Evolutionary conservation across 1,284 basidiomycete species (phyloP).

Genomic region (Phaffia rhodozyma): DNA sequence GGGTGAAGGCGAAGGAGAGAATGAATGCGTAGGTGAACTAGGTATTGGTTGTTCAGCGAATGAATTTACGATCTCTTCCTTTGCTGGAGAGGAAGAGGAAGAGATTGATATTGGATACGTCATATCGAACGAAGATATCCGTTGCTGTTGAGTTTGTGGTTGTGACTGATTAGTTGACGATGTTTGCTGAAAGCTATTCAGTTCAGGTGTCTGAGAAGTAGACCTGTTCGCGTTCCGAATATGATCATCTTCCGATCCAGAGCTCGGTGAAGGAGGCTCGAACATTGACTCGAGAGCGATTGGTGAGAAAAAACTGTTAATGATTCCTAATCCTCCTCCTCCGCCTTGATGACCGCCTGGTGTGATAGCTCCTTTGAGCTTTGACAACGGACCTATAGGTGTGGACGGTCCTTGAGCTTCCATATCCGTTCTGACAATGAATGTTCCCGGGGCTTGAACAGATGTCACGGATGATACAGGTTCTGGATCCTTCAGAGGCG

Average conservation of each 20-base stretch:
- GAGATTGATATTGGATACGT: not conserved
- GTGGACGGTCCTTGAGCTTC: not conserved
- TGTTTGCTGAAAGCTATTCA: not conserved
- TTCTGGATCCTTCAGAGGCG: not conserved
- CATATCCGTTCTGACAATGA: slow-evolving; percentile 9
- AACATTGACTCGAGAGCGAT: slow-evolving; percentile 77
- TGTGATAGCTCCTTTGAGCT: not conserved
- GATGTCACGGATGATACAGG: not conserved
- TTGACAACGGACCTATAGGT: slow-evolving; percentile 5
- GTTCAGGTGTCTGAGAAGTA: not conserved
- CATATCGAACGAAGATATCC: not conserved
- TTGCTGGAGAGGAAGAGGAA: not conserved
- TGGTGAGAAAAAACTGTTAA: slow-evolving; percentile 75
- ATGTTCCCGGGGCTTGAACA: slow-evolving; percentile 3
- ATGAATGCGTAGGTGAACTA: slow-evolving; percentile 28
- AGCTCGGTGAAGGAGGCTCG: slow-evolving; percentile 67
- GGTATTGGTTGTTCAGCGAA: not conserved
- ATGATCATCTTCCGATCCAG: slow-evolving; percentile 20
- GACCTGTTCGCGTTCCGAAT: slow-evolving; percentile 7
- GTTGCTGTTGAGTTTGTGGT: not conserved
- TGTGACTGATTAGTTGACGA: not conserved
- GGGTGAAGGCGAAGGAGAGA: slow-evolving; percentile 29
- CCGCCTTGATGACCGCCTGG: slow-evolving; percentile 20
- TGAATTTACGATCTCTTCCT: no score
- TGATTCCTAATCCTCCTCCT: slow-evolving; percentile 24